Evolutionary conservation across 176 grass and related monocot species (phyloP).

Genomic region (Oryza brachyantha): DNA sequence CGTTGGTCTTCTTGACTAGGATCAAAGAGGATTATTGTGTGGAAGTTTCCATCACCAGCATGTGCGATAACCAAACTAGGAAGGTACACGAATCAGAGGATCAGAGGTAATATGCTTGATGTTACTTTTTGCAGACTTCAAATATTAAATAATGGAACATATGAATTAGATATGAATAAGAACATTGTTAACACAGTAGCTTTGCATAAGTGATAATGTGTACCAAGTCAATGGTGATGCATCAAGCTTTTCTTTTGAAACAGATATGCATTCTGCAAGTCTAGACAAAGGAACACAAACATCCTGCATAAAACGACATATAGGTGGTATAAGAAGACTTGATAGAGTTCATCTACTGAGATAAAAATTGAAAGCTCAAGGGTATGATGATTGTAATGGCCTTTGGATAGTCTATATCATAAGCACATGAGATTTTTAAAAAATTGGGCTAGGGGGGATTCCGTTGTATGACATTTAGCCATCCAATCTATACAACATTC

Average conservation of each 20-base stretch:
- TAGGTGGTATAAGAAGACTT: slow-evolving; percentile 2
- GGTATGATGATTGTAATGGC: not conserved
- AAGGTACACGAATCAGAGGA: slow-evolving; percentile 27
- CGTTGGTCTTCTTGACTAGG: slow-evolving; percentile 64
- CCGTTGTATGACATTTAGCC: too few species aligned
- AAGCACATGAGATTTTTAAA: not conserved
- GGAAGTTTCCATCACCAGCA: slow-evolving; percentile 98
- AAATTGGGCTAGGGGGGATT: not conserved
- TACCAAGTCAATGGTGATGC: slow-evolving; percentile 89
- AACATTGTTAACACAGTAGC: not conserved
- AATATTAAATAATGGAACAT: not conserved
- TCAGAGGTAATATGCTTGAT: not conserved
- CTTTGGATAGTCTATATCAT: slow-evolving; percentile 7
- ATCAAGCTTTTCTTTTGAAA: slow-evolving; percentile 81
- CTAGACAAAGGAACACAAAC: slow-evolving; percentile 94
- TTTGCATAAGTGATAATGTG: slow-evolving; percentile 27
- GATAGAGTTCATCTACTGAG: slow-evolving; percentile 19
- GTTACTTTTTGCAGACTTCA: not conserved
- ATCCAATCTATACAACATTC: not conserved
- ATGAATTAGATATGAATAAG: not conserved
- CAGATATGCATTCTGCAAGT: slow-evolving; percentile 94
- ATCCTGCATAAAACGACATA: slow-evolving; percentile 52
- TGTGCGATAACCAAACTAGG: slow-evolving; percentile 82
- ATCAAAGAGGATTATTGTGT: slow-evolving; percentile 96
- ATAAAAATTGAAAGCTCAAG: slow-evolving; percentile 1